phyloP scores from a whole-genome alignment of 106 monocot genomes.

The Ottelia alismoides region DNA sequence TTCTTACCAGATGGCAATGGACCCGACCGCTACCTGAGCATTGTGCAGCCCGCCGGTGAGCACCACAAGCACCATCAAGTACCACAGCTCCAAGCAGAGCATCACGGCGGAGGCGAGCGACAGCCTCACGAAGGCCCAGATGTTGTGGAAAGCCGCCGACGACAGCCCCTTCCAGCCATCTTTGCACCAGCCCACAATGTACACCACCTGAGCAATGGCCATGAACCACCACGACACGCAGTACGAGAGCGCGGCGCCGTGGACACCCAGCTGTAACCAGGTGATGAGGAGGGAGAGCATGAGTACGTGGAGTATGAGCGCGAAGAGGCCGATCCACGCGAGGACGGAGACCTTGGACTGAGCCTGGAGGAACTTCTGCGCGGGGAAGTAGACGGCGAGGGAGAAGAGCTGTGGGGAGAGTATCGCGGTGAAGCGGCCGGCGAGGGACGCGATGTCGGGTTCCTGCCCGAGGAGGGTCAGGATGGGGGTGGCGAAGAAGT shows the following conservation, averaged over 20 bases:
- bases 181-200: constrained; percentile 50
- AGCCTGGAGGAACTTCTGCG: constrained; percentile 78
- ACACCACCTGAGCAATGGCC: constrained; percentile 33
- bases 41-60: constrained; percentile 64
- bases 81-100: constrained; percentile 86
- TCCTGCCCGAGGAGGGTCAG: constrained; percentile 56
- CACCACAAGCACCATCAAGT: constrained; percentile 68
- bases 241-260: constrained; percentile 47
- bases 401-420: constrained; percentile 75
- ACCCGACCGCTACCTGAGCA: constrained; percentile 66
- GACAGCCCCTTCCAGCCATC: constrained; percentile 68
- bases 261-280: constrained; percentile 38
- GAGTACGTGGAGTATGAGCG: constrained; percentile 30
- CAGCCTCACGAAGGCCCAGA: constrained; percentile 69
- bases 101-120: constrained; percentile 71
- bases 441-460: constrained; percentile 28
- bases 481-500: constrained; percentile 45
- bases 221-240: constrained; percentile 35
- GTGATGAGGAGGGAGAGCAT: constrained; percentile 46
- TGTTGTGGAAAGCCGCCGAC: constrained; percentile 34
- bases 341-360: constrained; percentile 56
- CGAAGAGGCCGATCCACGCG: constrained; percentile 45
- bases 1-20: constrained; percentile 76
- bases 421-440: constrained; percentile 36
- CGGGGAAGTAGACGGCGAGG: constrained; percentile 55